Percentiles rank a stretch among this genome's conserved stretches.
phyloP scores from a whole-genome alignment of 2,329 filamentous ascomycete genomes.

The Hypoxylon sp. region DNA sequence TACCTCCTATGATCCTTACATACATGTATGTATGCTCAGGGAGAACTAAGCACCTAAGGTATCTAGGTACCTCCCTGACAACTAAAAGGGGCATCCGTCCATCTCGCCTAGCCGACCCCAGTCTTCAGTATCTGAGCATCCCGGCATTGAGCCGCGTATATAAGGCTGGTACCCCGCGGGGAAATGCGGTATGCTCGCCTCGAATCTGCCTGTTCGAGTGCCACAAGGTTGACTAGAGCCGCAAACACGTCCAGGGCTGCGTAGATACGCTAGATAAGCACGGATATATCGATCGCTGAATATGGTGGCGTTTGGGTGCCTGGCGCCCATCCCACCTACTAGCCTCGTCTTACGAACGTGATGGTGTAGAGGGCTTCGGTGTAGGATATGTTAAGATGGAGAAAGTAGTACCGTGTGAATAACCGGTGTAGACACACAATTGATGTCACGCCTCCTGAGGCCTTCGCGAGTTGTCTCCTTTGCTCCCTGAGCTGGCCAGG shows the following conservation, averaged over 20 bases:
- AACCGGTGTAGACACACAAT: background rate
- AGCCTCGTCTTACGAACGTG: background rate
- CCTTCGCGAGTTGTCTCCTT: background rate
- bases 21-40: background rate
- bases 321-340: constrained; percentile 2
- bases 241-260: background rate
- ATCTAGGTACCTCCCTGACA: background rate
- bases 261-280: background rate
- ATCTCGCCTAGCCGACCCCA: background rate
- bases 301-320: constrained; percentile 1
- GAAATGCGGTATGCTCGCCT: background rate
- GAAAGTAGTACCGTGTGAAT: background rate
- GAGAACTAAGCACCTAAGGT: background rate
- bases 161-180: background rate
- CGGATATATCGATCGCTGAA: no score
- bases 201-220: constrained; percentile 24
- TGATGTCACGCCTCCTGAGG: background rate
- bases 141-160: background rate
- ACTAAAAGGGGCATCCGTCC: background rate
- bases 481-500: background rate
- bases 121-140: background rate
- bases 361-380: background rate
- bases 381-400: background rate
- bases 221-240: constrained; percentile 17
- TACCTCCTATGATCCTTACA: no score